Percentiles rank a stretch among this genome's conserved stretches.
These are phyloP conservation scores for Silene noctiflora DNA, from an alignment of 179 eudicot genomes.

Conservation along the genomic window DNA sequence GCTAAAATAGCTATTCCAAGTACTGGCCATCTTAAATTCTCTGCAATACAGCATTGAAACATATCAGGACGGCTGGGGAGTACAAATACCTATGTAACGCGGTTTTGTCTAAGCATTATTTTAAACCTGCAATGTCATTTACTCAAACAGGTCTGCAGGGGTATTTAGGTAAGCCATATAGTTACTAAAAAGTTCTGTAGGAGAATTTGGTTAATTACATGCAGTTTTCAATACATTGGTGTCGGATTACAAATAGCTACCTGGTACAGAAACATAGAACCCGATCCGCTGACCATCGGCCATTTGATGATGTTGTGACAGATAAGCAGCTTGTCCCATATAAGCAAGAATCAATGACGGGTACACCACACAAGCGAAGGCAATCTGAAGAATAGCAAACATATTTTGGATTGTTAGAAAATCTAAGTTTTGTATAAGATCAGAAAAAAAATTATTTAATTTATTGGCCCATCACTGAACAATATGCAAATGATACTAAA, in stretches of 20 bases:
- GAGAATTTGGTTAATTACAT: background rate
- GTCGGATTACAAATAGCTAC: background rate
- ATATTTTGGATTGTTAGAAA: background rate
- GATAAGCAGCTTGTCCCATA: constrained; percentile 97
- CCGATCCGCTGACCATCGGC: constrained; percentile 59
- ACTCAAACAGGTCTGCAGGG: no score
- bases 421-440: no score
- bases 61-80: background rate
- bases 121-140: no score
- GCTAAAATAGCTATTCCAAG: constrained; percentile 72
- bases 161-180: no score
- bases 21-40: constrained; percentile 76
- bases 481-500: background rate
- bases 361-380: constrained; percentile 74
- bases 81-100: no score
- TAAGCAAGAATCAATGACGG: constrained; percentile 95
- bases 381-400: constrained; percentile 49
- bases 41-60: constrained; percentile 32
- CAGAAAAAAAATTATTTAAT: no score
- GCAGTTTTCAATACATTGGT: background rate
- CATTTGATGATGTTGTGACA: constrained; percentile 64
- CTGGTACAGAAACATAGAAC: constrained; percentile 87
- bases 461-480: no score
- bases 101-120: no score
- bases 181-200: no score